These are phyloP conservation scores for Leccinum pachyderme DNA, from an alignment of 1,284 basidiomycete species.

Conservation along the genomic window DNA sequence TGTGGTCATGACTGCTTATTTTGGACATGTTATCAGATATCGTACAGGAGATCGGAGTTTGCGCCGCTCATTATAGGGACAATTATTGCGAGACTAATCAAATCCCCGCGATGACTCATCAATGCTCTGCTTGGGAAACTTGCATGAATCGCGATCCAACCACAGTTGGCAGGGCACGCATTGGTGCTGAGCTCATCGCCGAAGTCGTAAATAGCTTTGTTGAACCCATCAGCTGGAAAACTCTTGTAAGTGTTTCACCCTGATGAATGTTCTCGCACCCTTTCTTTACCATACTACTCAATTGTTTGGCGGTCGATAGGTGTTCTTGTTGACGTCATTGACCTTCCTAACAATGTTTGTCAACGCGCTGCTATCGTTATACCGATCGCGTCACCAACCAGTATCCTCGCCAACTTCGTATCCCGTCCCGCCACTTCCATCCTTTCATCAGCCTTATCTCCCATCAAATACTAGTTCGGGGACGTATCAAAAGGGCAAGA, in stretches of 20 bases:
- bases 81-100: constrained; percentile 80
- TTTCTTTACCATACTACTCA: constrained; percentile 9
- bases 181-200: constrained; percentile 93
- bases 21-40: constrained; percentile 57
- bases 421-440: constrained; percentile 41
- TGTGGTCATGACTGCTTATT: constrained; percentile 20
- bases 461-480: constrained; percentile 48
- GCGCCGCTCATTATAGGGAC: constrained; percentile 73
- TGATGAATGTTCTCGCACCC: constrained; percentile 11
- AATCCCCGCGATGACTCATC: constrained; percentile 81
- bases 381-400: constrained; percentile 60
- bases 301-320: constrained; percentile 42
- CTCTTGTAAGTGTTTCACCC: constrained; percentile 60
- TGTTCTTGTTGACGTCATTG: constrained; percentile 76
- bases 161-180: constrained; percentile 83
- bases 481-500: constrained; percentile 36
- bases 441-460: constrained; percentile 49
- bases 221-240: constrained; percentile 97
- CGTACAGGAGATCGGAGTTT: constrained; percentile 86
- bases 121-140: constrained; percentile 88
- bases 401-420: constrained; percentile 40
- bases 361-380: constrained; percentile 77
- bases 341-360: constrained; percentile 80
- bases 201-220: constrained; percentile 97
- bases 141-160: constrained; percentile 96